These are phyloP conservation scores for Escovopsis sp. DNA, from an alignment of 2,329 filamentous ascomycete species.

Conservation along the genomic window DNA sequence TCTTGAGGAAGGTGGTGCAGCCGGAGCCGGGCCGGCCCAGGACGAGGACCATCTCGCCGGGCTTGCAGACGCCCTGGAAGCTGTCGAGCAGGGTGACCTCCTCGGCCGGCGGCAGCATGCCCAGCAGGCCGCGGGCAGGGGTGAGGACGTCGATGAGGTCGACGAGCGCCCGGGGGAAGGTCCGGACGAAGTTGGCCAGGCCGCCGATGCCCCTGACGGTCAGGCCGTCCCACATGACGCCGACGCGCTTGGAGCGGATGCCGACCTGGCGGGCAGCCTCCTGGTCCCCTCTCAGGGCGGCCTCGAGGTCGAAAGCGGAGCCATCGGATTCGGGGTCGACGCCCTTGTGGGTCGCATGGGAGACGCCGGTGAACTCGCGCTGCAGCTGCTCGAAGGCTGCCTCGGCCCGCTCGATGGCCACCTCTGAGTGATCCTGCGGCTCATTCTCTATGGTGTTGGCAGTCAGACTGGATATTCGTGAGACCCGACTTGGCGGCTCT, in stretches of 20 bases:
- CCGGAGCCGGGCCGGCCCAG: constrained; percentile 63
- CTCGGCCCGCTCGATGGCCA: constrained; percentile 54
- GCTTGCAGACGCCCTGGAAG: constrained; percentile 57
- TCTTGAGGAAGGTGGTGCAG: constrained; percentile 55
- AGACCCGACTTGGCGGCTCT: background rate
- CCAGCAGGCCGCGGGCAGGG: constrained; percentile 48
- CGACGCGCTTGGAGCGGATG: constrained; percentile 67
- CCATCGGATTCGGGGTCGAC: constrained; percentile 43
- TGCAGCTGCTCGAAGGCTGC: constrained; percentile 57
- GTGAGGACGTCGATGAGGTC: constrained; percentile 63
- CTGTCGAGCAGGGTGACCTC: constrained; percentile 61
- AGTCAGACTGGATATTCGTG: background rate
- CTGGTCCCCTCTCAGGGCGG: constrained; percentile 55
- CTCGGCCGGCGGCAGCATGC: constrained; percentile 49
- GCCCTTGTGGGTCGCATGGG: constrained; percentile 29
- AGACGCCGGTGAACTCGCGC: constrained; percentile 43
- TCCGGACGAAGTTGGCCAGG: constrained; percentile 55
- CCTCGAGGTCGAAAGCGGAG: constrained; percentile 57
- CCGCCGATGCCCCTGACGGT: constrained; percentile 66
- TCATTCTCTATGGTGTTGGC: no score
- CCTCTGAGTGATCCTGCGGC: constrained; percentile 7
- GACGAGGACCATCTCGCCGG: constrained; percentile 81
- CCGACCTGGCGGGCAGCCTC: constrained; percentile 61
- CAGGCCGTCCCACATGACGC: constrained; percentile 64
- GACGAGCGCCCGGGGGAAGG: constrained; percentile 64